Percentiles rank a stretch among this genome's conserved stretches.
phyloP scores from a whole-genome alignment of 495 filamentous ascomycete genomes.

The Diplogelasinospora grovesii region DNA sequence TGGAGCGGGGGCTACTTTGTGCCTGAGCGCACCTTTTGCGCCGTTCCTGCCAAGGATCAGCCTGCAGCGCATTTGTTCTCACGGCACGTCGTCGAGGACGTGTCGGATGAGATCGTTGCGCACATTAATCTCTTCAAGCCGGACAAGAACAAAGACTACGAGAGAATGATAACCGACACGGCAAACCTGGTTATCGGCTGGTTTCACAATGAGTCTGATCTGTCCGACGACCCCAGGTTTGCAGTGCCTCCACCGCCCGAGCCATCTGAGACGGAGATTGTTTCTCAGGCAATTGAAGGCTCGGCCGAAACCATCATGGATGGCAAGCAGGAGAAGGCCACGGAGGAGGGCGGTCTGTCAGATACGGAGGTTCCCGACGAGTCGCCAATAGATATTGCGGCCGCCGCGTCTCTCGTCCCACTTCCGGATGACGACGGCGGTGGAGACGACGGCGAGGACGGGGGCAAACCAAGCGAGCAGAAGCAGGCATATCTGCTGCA shows the following conservation, averaged over 20 bases:
- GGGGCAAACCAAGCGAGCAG: slow-evolving; percentile 13
- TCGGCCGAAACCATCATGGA: slow-evolving; percentile 14
- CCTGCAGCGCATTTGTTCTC: slow-evolving; percentile 41
- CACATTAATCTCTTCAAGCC: slow-evolving; percentile 80
- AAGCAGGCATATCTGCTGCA: slow-evolving; percentile 38
- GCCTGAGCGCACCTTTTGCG: slow-evolving; percentile 46
- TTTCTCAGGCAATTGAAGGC: slow-evolving; percentile 33
- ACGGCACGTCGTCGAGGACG: slow-evolving; percentile 63
- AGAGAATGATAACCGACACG: slow-evolving; percentile 58
- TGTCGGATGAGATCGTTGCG: slow-evolving; percentile 71
- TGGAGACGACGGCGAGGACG: slow-evolving; percentile 9
- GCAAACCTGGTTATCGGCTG: slow-evolving; percentile 51
- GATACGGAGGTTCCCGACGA: slow-evolving; percentile 28
- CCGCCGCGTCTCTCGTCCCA: slow-evolving; percentile 36
- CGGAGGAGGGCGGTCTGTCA: background rate
- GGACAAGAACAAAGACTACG: slow-evolving; percentile 70
- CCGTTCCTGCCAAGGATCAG: slow-evolving; percentile 34
- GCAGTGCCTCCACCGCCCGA: slow-evolving; percentile 20
- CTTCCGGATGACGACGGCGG: slow-evolving; percentile 29
- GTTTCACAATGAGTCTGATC: slow-evolving; percentile 39
- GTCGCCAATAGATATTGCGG: slow-evolving; percentile 43
- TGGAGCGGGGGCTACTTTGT: slow-evolving; percentile 51
- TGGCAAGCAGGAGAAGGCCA: background rate
- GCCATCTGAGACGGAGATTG: slow-evolving; percentile 27
- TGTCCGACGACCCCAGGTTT: slow-evolving; percentile 38